Conservation (phyloP, 2,329 filamentous ascomycete species). For the Zymoseptoria passerinii region DNA sequence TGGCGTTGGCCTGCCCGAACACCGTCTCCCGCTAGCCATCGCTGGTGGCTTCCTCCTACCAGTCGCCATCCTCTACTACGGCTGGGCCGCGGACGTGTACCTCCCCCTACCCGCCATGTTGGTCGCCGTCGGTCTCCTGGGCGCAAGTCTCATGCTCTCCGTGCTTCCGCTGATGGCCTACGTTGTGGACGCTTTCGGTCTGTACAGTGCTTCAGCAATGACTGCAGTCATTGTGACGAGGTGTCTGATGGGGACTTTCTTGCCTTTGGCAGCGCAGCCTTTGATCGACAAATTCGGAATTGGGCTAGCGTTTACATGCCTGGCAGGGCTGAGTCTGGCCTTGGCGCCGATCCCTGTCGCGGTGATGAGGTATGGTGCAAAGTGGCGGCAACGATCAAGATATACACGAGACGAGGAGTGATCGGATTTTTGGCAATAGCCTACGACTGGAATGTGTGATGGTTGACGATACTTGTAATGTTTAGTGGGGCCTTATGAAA, state of each 20-base stretch:
- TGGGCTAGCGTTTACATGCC: constrained; percentile 32
- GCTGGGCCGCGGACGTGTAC: constrained; percentile 45
- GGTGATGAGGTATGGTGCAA: constrained; percentile 20
- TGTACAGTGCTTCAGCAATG: constrained; percentile 39
- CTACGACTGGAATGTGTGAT: no score
- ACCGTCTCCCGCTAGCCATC: constrained; percentile 53
- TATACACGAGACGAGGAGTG: constrained; percentile 17
- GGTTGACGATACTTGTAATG: no score
- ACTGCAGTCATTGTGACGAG: constrained; percentile 38
- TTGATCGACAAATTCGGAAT: constrained; percentile 34
- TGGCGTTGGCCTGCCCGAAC: constrained; percentile 44
- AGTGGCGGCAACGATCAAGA: constrained; percentile 21
- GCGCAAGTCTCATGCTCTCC: constrained; percentile 38
- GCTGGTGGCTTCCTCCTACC: constrained; percentile 46
- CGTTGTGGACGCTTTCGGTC: constrained; percentile 39
- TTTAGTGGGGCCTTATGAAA: no score
- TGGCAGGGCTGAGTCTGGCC: constrained; percentile 17
- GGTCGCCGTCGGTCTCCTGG: constrained; percentile 45
- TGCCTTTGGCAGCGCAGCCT: constrained; percentile 38
- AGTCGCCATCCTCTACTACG: constrained; percentile 49
- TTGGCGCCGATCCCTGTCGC: constrained; percentile 23
- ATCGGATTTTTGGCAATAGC: no score
- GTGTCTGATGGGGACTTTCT: constrained; percentile 37
- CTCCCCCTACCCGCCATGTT: constrained; percentile 50
- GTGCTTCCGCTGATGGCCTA: constrained; percentile 40